A percentile compares a stretch with the other conserved stretches of the same genome.
Evolutionary conservation across 257 asterid genomes (phyloP).

Genomic region (Misopates orontium): DNA sequence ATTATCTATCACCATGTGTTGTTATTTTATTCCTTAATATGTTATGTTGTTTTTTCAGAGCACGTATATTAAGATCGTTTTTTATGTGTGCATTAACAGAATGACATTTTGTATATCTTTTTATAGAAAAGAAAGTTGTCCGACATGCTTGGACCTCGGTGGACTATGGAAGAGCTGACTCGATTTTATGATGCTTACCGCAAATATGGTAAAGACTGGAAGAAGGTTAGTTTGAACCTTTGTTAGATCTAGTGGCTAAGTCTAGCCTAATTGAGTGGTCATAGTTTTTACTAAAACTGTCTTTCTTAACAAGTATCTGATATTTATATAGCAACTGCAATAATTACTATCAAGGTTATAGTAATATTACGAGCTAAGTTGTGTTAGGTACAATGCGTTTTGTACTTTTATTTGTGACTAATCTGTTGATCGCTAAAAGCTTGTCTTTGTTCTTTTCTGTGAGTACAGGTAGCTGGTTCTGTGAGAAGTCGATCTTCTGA

Average conservation of each 20-base stretch:
- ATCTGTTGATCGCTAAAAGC: constrained; percentile 24
- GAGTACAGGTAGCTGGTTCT: constrained; percentile 67
- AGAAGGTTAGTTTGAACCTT: constrained; percentile 62
- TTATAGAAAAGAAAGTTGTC: constrained; percentile 83
- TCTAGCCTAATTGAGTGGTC: constrained; percentile 26
- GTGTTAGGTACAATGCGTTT: constrained; percentile 17
- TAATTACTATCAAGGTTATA: constrained; percentile 13
- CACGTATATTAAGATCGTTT: background rate
- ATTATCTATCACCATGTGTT: constrained; percentile 16
- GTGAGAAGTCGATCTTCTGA: constrained; percentile 64
- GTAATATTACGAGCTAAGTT: constrained; percentile 6
- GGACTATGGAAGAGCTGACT: constrained; percentile 77
- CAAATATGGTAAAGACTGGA: constrained; percentile 82
- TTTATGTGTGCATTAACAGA: constrained; percentile 24
- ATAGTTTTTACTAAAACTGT: constrained; percentile 19
- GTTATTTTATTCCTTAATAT: constrained; percentile 7
- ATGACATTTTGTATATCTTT: constrained; percentile 11
- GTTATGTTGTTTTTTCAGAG: background rate
- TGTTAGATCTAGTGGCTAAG: constrained; percentile 9
- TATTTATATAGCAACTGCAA: constrained; percentile 8
- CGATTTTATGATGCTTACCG: constrained; percentile 87
- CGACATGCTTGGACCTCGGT: constrained; percentile 83
- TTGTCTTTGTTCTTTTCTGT: constrained; percentile 20
- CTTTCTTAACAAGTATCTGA: constrained; percentile 21
- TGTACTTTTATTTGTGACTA: constrained; percentile 17